Evolutionary conservation across 345 rosid species (phyloP), one percentile per base, ranked within the genome.

Genomic region (Eucalyptus regnans): DNA sequence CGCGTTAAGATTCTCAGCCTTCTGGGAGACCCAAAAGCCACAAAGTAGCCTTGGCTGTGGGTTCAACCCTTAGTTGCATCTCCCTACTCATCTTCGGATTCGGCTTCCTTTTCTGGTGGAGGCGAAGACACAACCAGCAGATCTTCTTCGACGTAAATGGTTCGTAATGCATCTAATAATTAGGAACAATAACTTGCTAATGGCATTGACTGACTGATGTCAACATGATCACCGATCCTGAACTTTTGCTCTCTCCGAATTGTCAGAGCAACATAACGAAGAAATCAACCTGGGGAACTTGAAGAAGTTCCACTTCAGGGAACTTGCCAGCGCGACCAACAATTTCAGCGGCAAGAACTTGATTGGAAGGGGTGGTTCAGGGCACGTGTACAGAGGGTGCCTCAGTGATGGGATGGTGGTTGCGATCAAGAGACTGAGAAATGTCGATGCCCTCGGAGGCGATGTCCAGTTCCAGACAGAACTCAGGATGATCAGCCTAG

Each of bases 401-500:
- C 98, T 97, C 88, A 94, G 92, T 44, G 98, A 98, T 91, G 96
- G 96, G 81, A 94, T 96, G 3, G 87, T 94, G 14, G 95, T 98
- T 27, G 99, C 99, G 2, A 96, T 98, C 27, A 98, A 98, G 90
- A 94, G 99, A 87, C 93, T 98, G 17, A 95, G 95, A 58, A 97
- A 95, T 88, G 94, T 95, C 84, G 93, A 95, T 91, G 95, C 96
- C 50, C 90, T 91, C 1, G 96, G 98, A 51, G 98, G 98, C 6
- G 97, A 95, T 89, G 91, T 90, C 91, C 99, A 98, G 88, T 98
- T 98, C 88, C 99, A 97, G 91, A 98, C 96, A 2, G 99, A 98
- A 89, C 95, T 98, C 48, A 98, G 95, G 92, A 97, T 98, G 98
- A 98, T 97, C 89, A 97, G 99, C 93, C 92, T 98, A 43, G 99